phyloP scores from a whole-genome alignment of 2,329 filamentous ascomycete genomes.

The Aspergillus niger region DNA sequence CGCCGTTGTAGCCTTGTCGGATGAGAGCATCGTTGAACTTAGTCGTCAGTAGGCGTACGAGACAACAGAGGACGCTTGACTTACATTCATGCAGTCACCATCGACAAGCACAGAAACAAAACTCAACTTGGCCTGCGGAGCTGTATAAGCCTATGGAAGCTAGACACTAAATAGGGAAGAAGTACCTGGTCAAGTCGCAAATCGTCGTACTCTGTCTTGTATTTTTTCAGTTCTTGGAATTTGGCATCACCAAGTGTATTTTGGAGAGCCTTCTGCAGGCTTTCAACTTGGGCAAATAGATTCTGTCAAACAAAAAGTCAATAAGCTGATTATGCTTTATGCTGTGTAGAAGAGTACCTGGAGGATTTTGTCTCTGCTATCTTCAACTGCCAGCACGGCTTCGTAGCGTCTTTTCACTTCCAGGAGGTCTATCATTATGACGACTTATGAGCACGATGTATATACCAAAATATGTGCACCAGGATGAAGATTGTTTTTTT shows the following conservation, averaged over 20 bases:
- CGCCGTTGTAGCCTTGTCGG: conserved; percentile 32
- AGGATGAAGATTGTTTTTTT: background rate
- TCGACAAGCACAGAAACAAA: conserved; percentile 43
- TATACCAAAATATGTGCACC: too few species aligned
- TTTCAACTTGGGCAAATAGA: conserved; percentile 14
- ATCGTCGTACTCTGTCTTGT: conserved; percentile 5
- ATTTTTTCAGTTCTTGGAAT: conserved; percentile 2
- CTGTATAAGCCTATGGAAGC: background rate
- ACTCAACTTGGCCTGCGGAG: conserved; percentile 16
- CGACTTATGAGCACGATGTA: background rate
- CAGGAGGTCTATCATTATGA: background rate
- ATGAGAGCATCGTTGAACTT: conserved; percentile 41
- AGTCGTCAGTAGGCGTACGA: background rate
- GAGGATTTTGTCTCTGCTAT: conserved; percentile 22
- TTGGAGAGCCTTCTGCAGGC: conserved; percentile 10
- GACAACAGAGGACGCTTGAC: background rate
- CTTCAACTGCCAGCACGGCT: conserved; percentile 13
- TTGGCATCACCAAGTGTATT: conserved; percentile 11
- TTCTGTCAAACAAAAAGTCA: conserved; percentile 11
- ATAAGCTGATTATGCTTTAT: background rate
- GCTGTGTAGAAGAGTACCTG: background rate
- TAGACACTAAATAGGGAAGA: too few species aligned
- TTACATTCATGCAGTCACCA: conserved; percentile 44
- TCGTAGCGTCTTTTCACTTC: conserved; percentile 16
- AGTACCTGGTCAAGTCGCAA: conserved; percentile 17